Evolutionary conservation across 306 rosid genomes (phyloP), one percentile per base, ranked within the genome.

Genomic region (Nissolia schottii): DNA sequence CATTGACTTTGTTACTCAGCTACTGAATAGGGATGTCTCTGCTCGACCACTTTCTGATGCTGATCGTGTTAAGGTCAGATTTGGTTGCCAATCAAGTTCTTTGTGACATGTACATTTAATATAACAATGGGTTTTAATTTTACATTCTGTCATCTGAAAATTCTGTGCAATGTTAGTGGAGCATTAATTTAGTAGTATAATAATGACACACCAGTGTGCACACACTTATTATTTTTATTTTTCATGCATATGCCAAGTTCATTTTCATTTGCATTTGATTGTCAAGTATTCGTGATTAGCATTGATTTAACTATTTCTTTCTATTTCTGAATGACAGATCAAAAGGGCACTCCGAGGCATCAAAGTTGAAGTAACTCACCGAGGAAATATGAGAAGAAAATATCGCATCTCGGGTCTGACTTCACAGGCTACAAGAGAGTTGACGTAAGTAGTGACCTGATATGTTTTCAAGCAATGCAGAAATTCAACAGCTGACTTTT

Each of bases 301-400:
- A n/a, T n/a, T n/a, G n/a, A n/a, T n/a, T n/a, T 34, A n/a, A 46
- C 48, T 3, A 2, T 0, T 14, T 18, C 2, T 22, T 50, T 60
- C 12, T 1, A 2, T 70, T 49, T 74, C 8, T 62, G 34, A 40
- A 35, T 73, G 29, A 59, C 85, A 95, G 99, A 95, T 95, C 0
- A 95, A 95, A 67, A 95, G 92, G 77, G 99, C 99, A 1, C 85
- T 95, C 0, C 92, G 99, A 0, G 99, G 99, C 14, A 95, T 95
- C 55, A 95, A 84, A 81, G 97, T 95, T 69, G 99, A 95, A 79
- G 99, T 95, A 20, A 95, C 97, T 3, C 99, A 95, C 35, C 87
- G 99, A 9, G 99, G 96, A 11, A 91, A 89, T 45, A 92, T 95
- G 97, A 86, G 99, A 29, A 85, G 99, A 37, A 95, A 89, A 45